phyloP scores from a whole-genome alignment of 2,329 filamentous ascomycete species.

The Aspergillus sp. region DNA sequence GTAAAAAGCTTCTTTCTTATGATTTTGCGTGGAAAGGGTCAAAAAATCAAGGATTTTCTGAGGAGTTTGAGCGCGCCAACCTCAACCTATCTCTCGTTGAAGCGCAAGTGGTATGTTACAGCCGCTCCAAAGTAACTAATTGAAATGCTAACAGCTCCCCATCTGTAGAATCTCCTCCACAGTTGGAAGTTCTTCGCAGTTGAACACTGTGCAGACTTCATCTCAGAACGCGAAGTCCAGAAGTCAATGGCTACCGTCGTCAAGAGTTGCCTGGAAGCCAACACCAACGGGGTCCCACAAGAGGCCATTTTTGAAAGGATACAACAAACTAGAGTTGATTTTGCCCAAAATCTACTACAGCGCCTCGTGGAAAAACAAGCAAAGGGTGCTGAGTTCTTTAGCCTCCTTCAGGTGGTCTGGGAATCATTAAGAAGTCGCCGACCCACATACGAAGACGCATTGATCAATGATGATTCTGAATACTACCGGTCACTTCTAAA shows the following conservation, averaged over 20 bases:
- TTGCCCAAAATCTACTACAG: conserved; percentile 80
- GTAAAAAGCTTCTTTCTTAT: conserved; percentile 71
- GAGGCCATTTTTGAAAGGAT: conserved; percentile 81
- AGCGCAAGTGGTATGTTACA: conserved; percentile 71
- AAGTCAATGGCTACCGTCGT: conserved; percentile 73
- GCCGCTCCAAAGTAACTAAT: not conserved
- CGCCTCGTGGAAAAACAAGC: conserved; percentile 64
- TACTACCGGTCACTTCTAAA: conserved; percentile 85
- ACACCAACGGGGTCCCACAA: conserved; percentile 69
- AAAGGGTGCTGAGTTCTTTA: conserved; percentile 51
- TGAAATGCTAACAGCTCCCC: conserved; percentile 26
- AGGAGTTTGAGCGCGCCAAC: conserved; percentile 84
- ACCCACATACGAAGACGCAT: conserved; percentile 59
- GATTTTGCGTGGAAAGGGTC: conserved; percentile 74
- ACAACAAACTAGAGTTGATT: conserved; percentile 71
- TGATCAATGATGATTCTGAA: conserved; percentile 57
- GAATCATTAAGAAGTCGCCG: conserved; percentile 56
- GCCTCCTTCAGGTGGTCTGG: conserved; percentile 61
- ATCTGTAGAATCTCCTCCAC: conserved; percentile 68
- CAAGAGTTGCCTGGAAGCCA: conserved; percentile 74
- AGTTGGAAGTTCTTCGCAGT: conserved; percentile 87
- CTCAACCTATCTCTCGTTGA: conserved; percentile 88
- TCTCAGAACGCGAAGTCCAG: conserved; percentile 57
- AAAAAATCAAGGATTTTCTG: conserved; percentile 70
- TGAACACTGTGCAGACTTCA: conserved; percentile 71